These are phyloP conservation scores for Leptodontidium sp. DNA, from an alignment of 2,329 filamentous ascomycete species.

Conservation along the genomic window DNA sequence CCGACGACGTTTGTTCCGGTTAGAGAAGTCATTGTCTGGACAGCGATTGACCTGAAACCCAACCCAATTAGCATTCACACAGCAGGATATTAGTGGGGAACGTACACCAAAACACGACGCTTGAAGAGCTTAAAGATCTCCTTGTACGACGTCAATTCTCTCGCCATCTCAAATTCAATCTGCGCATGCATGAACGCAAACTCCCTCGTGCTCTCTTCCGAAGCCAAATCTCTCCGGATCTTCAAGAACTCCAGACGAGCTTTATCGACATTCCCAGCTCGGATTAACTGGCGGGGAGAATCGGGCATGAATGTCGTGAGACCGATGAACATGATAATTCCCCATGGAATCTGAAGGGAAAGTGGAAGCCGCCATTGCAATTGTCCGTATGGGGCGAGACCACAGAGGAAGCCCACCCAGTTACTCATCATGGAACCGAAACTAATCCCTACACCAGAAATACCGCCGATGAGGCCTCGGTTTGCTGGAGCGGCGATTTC, in stretches of 20 bases:
- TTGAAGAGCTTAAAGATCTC: conserved; percentile 62
- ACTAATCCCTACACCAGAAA: conserved; percentile 60
- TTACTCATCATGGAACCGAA: conserved; percentile 65
- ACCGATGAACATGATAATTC: conserved; percentile 60
- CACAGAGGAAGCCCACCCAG: conserved; percentile 64
- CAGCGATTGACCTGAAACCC: conserved; percentile 45
- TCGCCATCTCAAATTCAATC: conserved; percentile 64
- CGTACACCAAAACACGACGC: conserved; percentile 58
- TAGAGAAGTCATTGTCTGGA: conserved; percentile 64
- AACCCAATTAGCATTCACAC: not conserved
- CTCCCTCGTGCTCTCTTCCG: conserved; percentile 56
- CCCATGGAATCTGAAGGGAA: conserved; percentile 63
- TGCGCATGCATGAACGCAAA: conserved; percentile 61
- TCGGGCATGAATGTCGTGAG: conserved; percentile 63
- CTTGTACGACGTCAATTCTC: conserved; percentile 59
- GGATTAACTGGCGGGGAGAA: conserved; percentile 61
- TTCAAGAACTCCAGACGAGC: conserved; percentile 57
- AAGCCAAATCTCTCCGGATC: conserved; percentile 50
- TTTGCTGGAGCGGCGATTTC: conserved; percentile 41
- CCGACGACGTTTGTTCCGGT: conserved; percentile 65
- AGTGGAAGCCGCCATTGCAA: conserved; percentile 64
- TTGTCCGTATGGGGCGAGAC: conserved; percentile 60
- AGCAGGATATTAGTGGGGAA: conserved; percentile 38
- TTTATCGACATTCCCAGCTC: conserved; percentile 56
- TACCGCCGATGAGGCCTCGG: conserved; percentile 43